Percentiles rank a stretch among this genome's conserved stretches.
phyloP scores from a whole-genome alignment of 2,329 filamentous ascomycete genomes.

The Setomelanomma holmii region DNA sequence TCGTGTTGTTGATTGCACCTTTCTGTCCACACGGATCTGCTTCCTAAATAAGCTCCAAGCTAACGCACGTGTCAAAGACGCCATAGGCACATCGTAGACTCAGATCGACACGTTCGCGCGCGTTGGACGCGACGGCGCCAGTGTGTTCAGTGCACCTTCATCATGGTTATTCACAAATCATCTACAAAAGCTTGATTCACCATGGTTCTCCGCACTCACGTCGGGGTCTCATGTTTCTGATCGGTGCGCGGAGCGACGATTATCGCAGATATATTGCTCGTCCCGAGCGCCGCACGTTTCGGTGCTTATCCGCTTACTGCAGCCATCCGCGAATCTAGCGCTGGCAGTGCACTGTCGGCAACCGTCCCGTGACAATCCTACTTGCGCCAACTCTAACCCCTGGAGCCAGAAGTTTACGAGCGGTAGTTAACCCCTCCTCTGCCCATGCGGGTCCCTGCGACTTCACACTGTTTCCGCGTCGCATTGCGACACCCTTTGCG shows the following conservation, averaged over 20 bases:
- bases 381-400: conserved; percentile 18
- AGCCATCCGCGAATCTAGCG: conserved; percentile 7
- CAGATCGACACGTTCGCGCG: conserved; percentile 7
- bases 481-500: conserved; percentile 17
- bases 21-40: neutral
- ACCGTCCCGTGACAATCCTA: conserved; percentile 9
- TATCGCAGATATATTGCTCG: neutral
- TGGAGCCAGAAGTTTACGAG: neutral
- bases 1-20: neutral
- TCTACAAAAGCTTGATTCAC: neutral
- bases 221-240: neutral
- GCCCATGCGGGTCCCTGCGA: conserved; percentile 7
- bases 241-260: neutral
- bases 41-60: conserved; percentile 4
- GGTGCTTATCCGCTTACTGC: conserved; percentile 10
- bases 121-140: neutral
- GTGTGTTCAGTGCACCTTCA: conserved; percentile 1
- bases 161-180: neutral
- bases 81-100: neutral
- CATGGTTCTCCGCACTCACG: neutral
- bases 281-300: conserved; percentile 2
- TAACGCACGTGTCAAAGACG: conserved; percentile 1
- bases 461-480: conserved; percentile 9
- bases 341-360: conserved; percentile 3
- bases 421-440: neutral